Conservation (phyloP, 768 basidiomycete genomes). For the Russula compacta region DNA sequence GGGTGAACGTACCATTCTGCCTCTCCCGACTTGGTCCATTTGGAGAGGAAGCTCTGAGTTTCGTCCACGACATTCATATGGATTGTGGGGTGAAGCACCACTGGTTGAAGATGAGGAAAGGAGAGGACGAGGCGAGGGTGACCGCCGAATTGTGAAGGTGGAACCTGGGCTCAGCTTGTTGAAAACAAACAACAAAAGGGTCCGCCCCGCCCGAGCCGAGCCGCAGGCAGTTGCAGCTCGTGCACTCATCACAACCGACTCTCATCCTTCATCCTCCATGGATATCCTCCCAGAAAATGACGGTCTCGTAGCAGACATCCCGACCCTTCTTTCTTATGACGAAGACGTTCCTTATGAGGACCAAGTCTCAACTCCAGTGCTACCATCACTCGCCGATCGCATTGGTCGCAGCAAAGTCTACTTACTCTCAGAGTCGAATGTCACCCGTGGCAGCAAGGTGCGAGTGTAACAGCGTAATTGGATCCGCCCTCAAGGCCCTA, state of each 20-base stretch:
- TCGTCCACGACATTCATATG: slow-evolving; percentile 15
- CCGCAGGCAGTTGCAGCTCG: no score
- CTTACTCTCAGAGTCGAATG: slow-evolving; percentile 59
- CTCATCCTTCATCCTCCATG: slow-evolving; percentile 18
- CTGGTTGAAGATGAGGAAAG: neutral
- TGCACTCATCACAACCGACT: no score
- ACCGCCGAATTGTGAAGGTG: no score
- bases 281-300: slow-evolving; percentile 22
- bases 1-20: slow-evolving; percentile 12
- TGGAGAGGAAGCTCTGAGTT: slow-evolving; percentile 13
- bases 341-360: slow-evolving; percentile 49
- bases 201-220: neutral
- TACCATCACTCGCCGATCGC: slow-evolving; percentile 45
- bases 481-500: slow-evolving; percentile 33
- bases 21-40: slow-evolving; percentile 16
- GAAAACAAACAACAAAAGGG: neutral
- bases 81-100: neutral
- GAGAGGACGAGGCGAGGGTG: no score
- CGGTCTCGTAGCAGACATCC: neutral
- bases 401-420: slow-evolving; percentile 72
- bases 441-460: slow-evolving; percentile 62
- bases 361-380: slow-evolving; percentile 32
- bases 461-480: slow-evolving; percentile 38
- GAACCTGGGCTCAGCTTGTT: neutral
- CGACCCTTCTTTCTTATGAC: slow-evolving; percentile 42